Base-by-base conservation (phyloP, 2,329 filamentous ascomycete genomes). In the Diaporthe sp. region DNA sequence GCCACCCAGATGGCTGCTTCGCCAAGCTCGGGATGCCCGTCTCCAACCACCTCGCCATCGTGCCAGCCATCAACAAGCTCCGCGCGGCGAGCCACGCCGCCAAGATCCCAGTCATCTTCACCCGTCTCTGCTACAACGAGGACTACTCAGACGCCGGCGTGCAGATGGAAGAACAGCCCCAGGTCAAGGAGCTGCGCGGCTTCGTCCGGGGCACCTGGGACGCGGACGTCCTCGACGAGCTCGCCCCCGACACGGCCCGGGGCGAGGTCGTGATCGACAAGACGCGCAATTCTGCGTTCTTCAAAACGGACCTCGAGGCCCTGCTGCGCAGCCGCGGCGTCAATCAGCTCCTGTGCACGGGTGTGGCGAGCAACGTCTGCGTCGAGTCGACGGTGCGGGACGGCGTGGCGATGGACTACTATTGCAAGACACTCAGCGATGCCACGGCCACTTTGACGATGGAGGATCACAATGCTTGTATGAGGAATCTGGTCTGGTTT, bases 1-100 rank as follows among this genome's bases (percentile, higher is more conserved):
- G 55, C 22, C 55, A 60, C 22, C 55, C 19, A 38, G 55, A 40
- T 33, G 33, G 55, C 17, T 60, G 55, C 55, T 40, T 60, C 33
- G 12, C 33, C 55, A 60, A 60, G 55, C 55, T 60, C 55, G 33
- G 33, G 22, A 60, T 60, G 55, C 55, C 33, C 22, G 55, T 60
- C 33, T 40, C 55, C 55, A 60, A 60, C 55, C 55, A 60, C 33
- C 55, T 60, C 55, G 55, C 33, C 55, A 60, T 60, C 55, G 55
- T 60, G 22, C 22, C 5, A 60, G 40, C 55, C 33, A 60, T 60
- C 55, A 60, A 60, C 55, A 60, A 38, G 55, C 55, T 60, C 55
- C 55, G 55, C 33, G 55, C 55, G 22, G 55, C 55, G 2, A 58
- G 55, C 55, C 55, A 58, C 55, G 55, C 55, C 55, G 55, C 55